Conservation (phyloP, 169 alveolate species). For the Plasmodium yoelii region DNA sequence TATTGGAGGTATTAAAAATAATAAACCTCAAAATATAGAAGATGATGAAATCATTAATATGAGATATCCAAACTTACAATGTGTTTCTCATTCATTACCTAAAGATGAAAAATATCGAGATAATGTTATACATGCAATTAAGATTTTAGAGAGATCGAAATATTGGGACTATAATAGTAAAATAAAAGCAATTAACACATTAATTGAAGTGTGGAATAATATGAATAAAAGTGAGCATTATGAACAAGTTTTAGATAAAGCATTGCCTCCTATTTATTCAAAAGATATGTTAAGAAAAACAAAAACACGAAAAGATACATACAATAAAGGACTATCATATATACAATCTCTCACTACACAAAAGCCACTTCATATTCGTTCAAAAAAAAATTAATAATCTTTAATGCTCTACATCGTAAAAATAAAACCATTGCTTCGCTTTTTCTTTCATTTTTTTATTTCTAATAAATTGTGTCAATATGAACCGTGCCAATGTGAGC, state of each 20-base stretch:
- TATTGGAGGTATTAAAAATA: slow-evolving; percentile 70
- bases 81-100: slow-evolving; percentile 88
- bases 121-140: slow-evolving; percentile 83
- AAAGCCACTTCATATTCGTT: slow-evolving; percentile 45
- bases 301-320: slow-evolving; percentile 79
- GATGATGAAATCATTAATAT: slow-evolving; percentile 43
- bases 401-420: too few species aligned
- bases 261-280: slow-evolving; percentile 77
- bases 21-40: slow-evolving; percentile 44
- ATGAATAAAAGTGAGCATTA: slow-evolving; percentile 81
- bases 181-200: slow-evolving; percentile 83
- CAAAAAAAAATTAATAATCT: slow-evolving; percentile 15
- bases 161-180: slow-evolving; percentile 87
- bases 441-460: too few species aligned
- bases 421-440: too few species aligned
- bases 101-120: slow-evolving; percentile 83
- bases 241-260: slow-evolving; percentile 77
- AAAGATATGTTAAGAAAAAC: slow-evolving; percentile 77
- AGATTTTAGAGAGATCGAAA: slow-evolving; percentile 81
- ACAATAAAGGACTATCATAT: slow-evolving; percentile 81
- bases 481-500: too few species aligned
- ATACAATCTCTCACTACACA: slow-evolving; percentile 81
- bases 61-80: slow-evolving; percentile 83
- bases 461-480: too few species aligned
- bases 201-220: slow-evolving; percentile 85